These are phyloP conservation scores for Luvunga scandens DNA, from an alignment of 345 rosid genomes.

Conservation along the genomic window DNA sequence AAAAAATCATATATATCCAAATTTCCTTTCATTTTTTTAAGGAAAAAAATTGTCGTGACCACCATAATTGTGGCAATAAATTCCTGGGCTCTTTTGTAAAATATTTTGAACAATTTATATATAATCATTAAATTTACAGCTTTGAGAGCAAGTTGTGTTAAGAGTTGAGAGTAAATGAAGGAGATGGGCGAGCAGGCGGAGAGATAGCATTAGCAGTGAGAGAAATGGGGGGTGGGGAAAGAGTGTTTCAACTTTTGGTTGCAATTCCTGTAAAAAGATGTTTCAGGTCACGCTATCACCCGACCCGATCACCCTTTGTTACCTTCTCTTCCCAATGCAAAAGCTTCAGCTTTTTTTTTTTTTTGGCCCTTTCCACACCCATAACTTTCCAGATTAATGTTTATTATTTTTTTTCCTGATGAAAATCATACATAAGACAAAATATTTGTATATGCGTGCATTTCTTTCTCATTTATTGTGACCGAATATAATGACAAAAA, in stretches of 20 bases:
- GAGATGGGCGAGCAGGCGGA: no score
- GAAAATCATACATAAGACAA: no score
- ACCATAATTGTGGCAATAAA: no score
- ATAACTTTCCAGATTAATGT: constrained; percentile 3
- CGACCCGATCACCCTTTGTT: neutral
- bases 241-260: neutral
- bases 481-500: neutral
- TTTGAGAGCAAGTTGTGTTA: neutral
- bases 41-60: no score
- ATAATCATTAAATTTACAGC: neutral
- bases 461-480: neutral
- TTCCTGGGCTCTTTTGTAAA: no score
- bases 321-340: constrained; percentile 15
- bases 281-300: neutral
- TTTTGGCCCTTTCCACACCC: neutral
- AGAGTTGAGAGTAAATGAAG: neutral
- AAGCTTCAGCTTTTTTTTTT: neutral
- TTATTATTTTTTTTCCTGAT: no score
- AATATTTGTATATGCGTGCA: neutral
- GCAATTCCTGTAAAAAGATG: neutral
- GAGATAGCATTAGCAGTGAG: no score
- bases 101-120: no score
- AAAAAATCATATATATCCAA: no score
- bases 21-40: no score
- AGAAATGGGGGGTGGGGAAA: constrained; percentile 2